A percentile compares a stretch with the other conserved stretches of the same genome.
phyloP scores from a whole-genome alignment of 2,329 filamentous ascomycete genomes.

The Apiospora arundinis region DNA sequence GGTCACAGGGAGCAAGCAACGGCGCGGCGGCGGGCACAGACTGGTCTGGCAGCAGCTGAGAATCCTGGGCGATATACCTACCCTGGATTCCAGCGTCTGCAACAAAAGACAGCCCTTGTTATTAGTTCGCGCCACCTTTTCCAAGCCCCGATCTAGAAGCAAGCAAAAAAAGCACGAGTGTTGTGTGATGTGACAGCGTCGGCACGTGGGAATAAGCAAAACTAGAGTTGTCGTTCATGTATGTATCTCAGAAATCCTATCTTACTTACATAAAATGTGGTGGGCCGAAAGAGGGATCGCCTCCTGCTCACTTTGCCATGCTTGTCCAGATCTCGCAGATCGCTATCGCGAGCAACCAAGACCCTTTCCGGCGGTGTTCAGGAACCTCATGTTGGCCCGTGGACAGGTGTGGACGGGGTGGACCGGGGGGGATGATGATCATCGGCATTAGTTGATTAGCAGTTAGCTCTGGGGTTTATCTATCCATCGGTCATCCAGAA shows the following conservation, averaged over 20 bases:
- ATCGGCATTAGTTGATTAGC: not conserved
- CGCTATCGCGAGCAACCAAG: not conserved
- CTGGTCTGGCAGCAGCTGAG: not conserved
- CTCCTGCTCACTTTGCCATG: not conserved
- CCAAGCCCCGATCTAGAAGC: not conserved
- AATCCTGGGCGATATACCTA: not conserved
- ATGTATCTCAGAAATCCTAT: not conserved
- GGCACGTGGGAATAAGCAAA: slow-evolving; percentile 12
- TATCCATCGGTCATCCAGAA: not conserved
- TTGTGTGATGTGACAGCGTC: too few relatives aligned
- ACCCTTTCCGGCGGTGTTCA: not conserved
- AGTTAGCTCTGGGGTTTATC: slow-evolving; percentile 1
- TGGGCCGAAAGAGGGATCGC: slow-evolving; percentile 15
- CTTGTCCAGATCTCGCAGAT: slow-evolving; percentile 19
- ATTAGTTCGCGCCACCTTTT: not conserved
- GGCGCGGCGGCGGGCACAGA: not conserved
- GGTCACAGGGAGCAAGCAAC: not conserved
- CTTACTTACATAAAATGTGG: not conserved
- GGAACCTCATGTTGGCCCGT: slow-evolving; percentile 16
- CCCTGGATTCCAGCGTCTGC: not conserved
- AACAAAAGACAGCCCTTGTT: not conserved
- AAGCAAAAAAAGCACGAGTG: not conserved
- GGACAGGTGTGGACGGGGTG: slow-evolving; percentile 11
- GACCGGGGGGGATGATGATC: not conserved
- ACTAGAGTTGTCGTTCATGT: not conserved